phyloP scores from a whole-genome alignment of 495 filamentous ascomycete genomes.

The Neurospora terricola region DNA sequence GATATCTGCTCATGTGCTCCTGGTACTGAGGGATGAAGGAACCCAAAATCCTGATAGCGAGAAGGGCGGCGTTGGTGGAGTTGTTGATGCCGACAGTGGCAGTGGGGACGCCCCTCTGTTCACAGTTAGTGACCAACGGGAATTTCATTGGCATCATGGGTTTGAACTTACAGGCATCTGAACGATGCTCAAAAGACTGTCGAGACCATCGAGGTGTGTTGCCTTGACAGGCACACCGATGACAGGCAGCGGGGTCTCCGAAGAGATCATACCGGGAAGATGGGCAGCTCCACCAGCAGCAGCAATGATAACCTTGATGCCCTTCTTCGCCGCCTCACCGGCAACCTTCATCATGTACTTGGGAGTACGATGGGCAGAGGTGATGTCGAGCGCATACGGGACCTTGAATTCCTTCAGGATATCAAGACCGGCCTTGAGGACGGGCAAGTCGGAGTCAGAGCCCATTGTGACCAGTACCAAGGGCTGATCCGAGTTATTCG shows the following conservation, averaged over 20 bases:
- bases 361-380: conserved; percentile 89
- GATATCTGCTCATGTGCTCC: conserved; percentile 57
- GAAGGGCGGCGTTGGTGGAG: conserved; percentile 78
- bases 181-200: conserved; percentile 81
- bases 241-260: conserved; percentile 78
- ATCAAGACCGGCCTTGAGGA: conserved; percentile 65
- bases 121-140: background rate
- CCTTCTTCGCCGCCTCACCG: conserved; percentile 51
- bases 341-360: conserved; percentile 72
- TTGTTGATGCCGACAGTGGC: conserved; percentile 92
- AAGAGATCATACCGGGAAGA: conserved; percentile 84
- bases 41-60: conserved; percentile 80
- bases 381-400: conserved; percentile 70
- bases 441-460: conserved; percentile 83
- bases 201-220: conserved; percentile 75
- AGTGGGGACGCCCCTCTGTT: conserved; percentile 60
- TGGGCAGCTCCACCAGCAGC: conserved; percentile 90
- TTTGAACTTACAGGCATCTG: conserved; percentile 63
- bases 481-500: conserved; percentile 22
- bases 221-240: conserved; percentile 90
- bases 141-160: conserved; percentile 2
- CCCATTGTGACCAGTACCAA: conserved; percentile 87
- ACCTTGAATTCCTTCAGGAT: conserved; percentile 68
- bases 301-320: conserved; percentile 86
- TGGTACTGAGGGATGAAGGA: conserved; percentile 48